Base-by-base conservation (phyloP, 805 yeast genomes). In the Jamesozyma spencerorum region DNA sequence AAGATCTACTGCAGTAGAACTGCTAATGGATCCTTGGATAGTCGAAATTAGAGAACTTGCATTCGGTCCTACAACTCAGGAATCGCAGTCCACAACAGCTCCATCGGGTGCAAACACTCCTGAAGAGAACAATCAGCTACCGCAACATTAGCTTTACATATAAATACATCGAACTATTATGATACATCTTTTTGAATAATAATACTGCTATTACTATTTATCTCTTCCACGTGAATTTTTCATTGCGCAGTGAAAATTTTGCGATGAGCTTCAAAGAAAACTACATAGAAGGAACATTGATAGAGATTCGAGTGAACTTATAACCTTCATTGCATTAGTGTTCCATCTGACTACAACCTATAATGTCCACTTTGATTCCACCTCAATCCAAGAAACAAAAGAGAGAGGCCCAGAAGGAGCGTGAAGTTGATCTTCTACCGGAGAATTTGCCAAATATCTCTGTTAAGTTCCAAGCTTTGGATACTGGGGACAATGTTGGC, bases 331-430 rank as follows among this genome's bases (percentile, higher is more conserved):
- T n/a, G n/a, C n/a, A n/a, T n/a, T n/a, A n/a, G n/a, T n/a, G n/a
- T n/a, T n/a, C n/a, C n/a, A n/a, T n/a, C n/a, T n/a, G 6, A 11
- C 14, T 13, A 28, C 13, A n/a, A 10, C 5, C 19, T 4, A 14
- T 6, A 32, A 88, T 90, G 97, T 92, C 97, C 38, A 92, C 97
- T 1, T 69, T 85, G 34, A 62, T 92, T 36, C 98, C 98, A 19
- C 97, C 97, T 31, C 94, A 85, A 17, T 81, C 95, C 1, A 90
- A 92, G 62, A 85, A 79, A 57, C 95, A 85, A 58, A 84, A 74
- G 62, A 77, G 78, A 57, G 84, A 72, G 47, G 94, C 94, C 4
- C 97, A 87, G 58, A 70, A 75, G 58, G 84, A 85, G 7, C 77
- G 81, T 41, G 90, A 83, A 38, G 81, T 83, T 20, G 80, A 76